A percentile compares a stretch with the other conserved stretches of the same genome.
Conservation (phyloP, 192 early-diverging fungal genomes). For the Gigaspora rosea region DNA sequence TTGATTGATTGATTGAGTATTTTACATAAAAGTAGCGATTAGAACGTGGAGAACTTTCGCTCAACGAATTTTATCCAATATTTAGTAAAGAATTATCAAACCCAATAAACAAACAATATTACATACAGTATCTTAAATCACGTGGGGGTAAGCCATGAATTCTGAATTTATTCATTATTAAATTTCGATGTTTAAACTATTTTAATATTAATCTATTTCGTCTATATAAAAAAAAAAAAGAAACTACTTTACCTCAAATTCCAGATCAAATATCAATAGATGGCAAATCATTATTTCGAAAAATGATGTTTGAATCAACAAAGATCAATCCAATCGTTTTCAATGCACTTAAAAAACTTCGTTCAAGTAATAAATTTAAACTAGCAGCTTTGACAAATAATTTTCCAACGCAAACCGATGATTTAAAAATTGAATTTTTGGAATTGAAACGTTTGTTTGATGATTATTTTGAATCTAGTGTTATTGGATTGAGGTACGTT, state of each 20-base stretch:
- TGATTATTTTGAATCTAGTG: slow-evolving; percentile 72
- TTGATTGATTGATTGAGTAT: background rate
- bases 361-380: slow-evolving; percentile 55
- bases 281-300: slow-evolving; percentile 60
- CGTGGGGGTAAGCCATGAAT: slow-evolving; percentile 32
- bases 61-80: slow-evolving; percentile 56
- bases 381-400: slow-evolving; percentile 87
- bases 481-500: slow-evolving; percentile 63
- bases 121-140: slow-evolving; percentile 43
- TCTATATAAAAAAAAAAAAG: background rate
- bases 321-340: slow-evolving; percentile 49
- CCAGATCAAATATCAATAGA: slow-evolving; percentile 45
- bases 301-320: slow-evolving; percentile 64
- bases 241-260: slow-evolving; percentile 23
- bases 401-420: slow-evolving; percentile 56
- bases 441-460: slow-evolving; percentile 63
- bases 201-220: no score
- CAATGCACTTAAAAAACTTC: slow-evolving; percentile 45
- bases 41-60: slow-evolving; percentile 62
- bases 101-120: slow-evolving; percentile 49
- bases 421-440: slow-evolving; percentile 34
- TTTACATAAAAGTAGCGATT: slow-evolving; percentile 36
- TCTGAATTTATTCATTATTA: background rate
- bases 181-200: background rate
- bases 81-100: slow-evolving; percentile 65